A percentile compares a stretch with the other conserved stretches of the same genome.
phyloP scores from a whole-genome alignment of 352 stramenopile genomes.

The Phytophthora pisi region DNA sequence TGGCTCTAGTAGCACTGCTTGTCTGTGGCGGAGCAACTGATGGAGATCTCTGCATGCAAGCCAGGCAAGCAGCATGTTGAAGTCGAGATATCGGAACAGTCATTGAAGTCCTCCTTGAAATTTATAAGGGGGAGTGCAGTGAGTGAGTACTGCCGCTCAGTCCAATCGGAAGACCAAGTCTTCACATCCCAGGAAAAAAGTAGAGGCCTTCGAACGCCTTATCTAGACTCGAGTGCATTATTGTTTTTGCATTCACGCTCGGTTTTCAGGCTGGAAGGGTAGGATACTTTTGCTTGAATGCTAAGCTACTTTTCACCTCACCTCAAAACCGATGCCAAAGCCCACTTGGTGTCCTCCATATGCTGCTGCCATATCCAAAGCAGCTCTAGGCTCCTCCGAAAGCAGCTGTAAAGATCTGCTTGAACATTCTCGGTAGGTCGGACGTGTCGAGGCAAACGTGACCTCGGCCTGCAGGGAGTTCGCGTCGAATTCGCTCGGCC shows the following conservation, averaged over 20 bases:
- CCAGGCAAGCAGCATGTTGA: neutral
- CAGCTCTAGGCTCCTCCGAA: conserved; percentile 32
- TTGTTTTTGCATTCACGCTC: neutral
- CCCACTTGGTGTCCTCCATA: neutral
- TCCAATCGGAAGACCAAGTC: neutral
- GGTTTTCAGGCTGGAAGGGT: neutral
- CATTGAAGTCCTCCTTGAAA: neutral
- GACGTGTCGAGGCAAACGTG: conserved; percentile 84
- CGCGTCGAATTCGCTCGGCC: conserved; percentile 61
- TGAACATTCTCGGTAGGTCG: conserved; percentile 82
- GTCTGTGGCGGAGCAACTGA: neutral
- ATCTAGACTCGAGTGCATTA: neutral
- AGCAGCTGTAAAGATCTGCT: conserved; percentile 81
- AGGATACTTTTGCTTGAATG: neutral
- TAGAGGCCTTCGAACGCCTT: neutral
- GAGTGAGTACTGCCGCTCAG: neutral
- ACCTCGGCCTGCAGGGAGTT: conserved; percentile 70
- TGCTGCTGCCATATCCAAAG: neutral
- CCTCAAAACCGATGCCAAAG: neutral
- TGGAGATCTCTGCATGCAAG: neutral
- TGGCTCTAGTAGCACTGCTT: neutral
- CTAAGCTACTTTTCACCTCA: neutral
- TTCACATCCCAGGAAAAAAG: neutral
- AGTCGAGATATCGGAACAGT: neutral
- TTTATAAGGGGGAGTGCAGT: neutral